Evolutionary conservation across 345 rosid genomes (phyloP), one percentile per base, ranked within the genome.

Genomic region (Lagerstroemia speciosa): DNA sequence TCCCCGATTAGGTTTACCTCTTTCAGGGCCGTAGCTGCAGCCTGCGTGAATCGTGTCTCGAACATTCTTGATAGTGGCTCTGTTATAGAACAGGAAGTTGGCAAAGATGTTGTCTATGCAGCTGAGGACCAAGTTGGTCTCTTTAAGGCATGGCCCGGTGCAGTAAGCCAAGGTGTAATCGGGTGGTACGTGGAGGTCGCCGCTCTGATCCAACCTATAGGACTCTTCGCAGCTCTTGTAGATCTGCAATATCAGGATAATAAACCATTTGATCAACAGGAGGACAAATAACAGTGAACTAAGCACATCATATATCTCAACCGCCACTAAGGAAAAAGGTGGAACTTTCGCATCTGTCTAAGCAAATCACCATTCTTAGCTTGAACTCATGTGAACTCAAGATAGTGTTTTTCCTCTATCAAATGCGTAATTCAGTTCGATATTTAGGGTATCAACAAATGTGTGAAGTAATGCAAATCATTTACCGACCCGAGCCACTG

Each of bases 11-110:
- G 7, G 31, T 17, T n/a, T 64, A 86, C 91, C 91, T 89, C 95
- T 81, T 55, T 84, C 79, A 8, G 83, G 78, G 69, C 99, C 98
- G 62, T 82, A 73, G 79, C 98, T 60, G 68, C 98, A 94, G n/a
- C 84, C 96, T 3, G 82, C 84, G 36, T 83, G 78, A 72, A 91
- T 79, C 3, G 95, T 87, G 72, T 86, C 84, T 70, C 80, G 75
- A 66, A 94, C 68, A 41, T 75, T 88, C 12, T 26, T 16, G 69
- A 85, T 70, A n/a, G 98, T 91, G 62, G 99, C 96, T 52, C 67
- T 83, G 65, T 91, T 94, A 74, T 80, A 83, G 82, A 94, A 91
- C 62, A 67, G 10, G 68, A 87, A 94, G 79, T 87, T 70, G 31
- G n/a, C 61, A 76, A 88, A 52, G 45, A 94, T 67, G 69, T 74